These are phyloP conservation scores for Leccinum subfulvum DNA, from an alignment of 1,284 basidiomycete species.

Conservation along the genomic window DNA sequence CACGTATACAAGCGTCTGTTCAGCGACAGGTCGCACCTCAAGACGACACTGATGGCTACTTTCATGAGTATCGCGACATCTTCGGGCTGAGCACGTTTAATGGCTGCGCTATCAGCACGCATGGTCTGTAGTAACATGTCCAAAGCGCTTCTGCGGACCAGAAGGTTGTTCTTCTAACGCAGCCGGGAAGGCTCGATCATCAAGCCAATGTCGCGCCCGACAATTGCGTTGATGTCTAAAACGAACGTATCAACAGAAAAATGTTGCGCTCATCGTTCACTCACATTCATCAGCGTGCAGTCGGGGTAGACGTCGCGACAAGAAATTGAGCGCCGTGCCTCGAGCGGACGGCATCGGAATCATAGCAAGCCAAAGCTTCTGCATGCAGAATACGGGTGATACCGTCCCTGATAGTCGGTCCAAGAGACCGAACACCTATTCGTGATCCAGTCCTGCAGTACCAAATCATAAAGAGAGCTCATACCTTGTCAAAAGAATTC, in stretches of 20 bases:
- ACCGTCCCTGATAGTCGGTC: conserved; percentile 83
- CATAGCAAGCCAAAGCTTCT: conserved; percentile 93
- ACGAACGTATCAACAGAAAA: conserved; percentile 10
- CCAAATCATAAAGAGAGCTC: conserved; percentile 16
- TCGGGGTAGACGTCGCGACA: conserved; percentile 75
- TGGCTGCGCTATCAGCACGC: conserved; percentile 67
- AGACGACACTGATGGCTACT: conserved; percentile 77
- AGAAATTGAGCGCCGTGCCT: conserved; percentile 85
- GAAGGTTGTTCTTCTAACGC: conserved; percentile 88
- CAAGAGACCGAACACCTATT: conserved; percentile 76
- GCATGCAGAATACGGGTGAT: conserved; percentile 86
- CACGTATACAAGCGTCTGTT: conserved; percentile 93
- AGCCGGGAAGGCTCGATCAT: conserved; percentile 91
- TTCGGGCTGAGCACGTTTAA: conserved; percentile 62
- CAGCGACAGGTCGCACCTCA: conserved; percentile 89
- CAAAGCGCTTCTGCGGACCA: conserved; percentile 80
- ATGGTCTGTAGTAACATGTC: conserved; percentile 80
- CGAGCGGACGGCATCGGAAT: conserved; percentile 86
- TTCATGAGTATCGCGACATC: conserved; percentile 79
- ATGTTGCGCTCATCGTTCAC: conserved; percentile 5
- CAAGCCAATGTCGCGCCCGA: conserved; percentile 86
- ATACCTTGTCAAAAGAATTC: conserved; percentile 93
- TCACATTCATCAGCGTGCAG: conserved; percentile 69
- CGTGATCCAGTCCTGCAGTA: conserved; percentile 15
- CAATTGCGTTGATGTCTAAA: conserved; percentile 70